Conservation (phyloP, 495 filamentous ascomycete genomes). For the Apodospora peruviana region DNA sequence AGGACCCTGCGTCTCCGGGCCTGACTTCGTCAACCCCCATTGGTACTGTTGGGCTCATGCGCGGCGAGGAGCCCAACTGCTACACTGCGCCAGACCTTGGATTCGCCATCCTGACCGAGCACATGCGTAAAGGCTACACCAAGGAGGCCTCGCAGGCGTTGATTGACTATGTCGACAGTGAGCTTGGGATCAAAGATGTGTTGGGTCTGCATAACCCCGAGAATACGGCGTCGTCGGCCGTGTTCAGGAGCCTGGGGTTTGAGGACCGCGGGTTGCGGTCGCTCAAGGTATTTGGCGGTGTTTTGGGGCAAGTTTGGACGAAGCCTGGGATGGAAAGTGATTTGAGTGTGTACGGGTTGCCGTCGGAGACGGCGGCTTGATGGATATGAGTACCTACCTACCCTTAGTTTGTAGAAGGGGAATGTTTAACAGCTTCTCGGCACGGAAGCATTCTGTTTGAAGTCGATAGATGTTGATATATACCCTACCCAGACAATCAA, state of each 20-base stretch:
- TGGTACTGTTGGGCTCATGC: slow-evolving; percentile 26
- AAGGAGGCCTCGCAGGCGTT: slow-evolving; percentile 30
- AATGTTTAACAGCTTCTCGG: too few relatives aligned
- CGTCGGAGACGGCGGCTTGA: neutral
- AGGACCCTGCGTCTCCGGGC: neutral
- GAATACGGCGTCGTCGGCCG: slow-evolving; percentile 21
- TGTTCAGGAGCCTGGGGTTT: slow-evolving; percentile 32
- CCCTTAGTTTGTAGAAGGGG: too few relatives aligned
- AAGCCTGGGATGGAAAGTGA: slow-evolving; percentile 23
- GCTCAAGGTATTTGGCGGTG: slow-evolving; percentile 25
- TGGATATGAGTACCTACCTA: too few relatives aligned
- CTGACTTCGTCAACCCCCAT: slow-evolving; percentile 9
- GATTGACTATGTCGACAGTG: slow-evolving; percentile 21
- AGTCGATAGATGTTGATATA: too few relatives aligned
- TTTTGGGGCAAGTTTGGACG: slow-evolving; percentile 22
- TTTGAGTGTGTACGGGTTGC: slow-evolving; percentile 21
- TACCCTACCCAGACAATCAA: too few relatives aligned
- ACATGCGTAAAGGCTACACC: slow-evolving; percentile 34
- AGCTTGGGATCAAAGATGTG: slow-evolving; percentile 17
- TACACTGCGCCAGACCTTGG: slow-evolving; percentile 32
- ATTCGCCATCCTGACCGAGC: slow-evolving; percentile 25
- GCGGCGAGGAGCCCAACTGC: slow-evolving; percentile 17
- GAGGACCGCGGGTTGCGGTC: slow-evolving; percentile 18
- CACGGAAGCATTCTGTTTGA: too few relatives aligned
- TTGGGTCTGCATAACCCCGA: slow-evolving; percentile 18